phyloP scores from a whole-genome alignment of 2,329 filamentous ascomycete species.

The Plenodomus tracheiphilus region DNA sequence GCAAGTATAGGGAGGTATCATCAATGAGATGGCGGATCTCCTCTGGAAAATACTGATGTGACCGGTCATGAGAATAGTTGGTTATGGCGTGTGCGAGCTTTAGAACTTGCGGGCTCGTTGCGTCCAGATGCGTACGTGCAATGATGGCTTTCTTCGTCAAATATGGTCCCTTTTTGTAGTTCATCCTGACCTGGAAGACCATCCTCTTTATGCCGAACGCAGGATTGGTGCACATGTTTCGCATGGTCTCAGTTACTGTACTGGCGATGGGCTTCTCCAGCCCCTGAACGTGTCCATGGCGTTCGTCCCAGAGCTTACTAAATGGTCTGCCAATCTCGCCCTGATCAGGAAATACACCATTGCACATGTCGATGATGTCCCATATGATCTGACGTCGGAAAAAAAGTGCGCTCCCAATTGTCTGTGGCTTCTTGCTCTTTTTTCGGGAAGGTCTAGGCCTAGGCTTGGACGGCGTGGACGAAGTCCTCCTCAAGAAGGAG shows the following conservation, averaged over 20 bases:
- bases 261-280: slow-evolving; percentile 54
- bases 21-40: slow-evolving; percentile 32
- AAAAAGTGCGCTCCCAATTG: slow-evolving; percentile 16
- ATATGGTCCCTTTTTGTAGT: slow-evolving; percentile 12
- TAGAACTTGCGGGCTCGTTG: slow-evolving; percentile 51
- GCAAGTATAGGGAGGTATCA: slow-evolving; percentile 21
- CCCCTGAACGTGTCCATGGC: slow-evolving; percentile 33
- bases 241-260: slow-evolving; percentile 56
- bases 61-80: slow-evolving; percentile 37
- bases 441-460: slow-evolving; percentile 12
- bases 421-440: slow-evolving; percentile 1
- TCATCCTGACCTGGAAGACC: slow-evolving; percentile 29
- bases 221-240: slow-evolving; percentile 51
- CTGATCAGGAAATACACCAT: slow-evolving; percentile 60
- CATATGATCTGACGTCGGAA: slow-evolving; percentile 52
- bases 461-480: background rate
- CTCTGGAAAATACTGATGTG: slow-evolving; percentile 37
- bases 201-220: slow-evolving; percentile 56
- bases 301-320: slow-evolving; percentile 56
- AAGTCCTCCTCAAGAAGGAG: background rate
- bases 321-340: slow-evolving; percentile 61
- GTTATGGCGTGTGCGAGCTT: slow-evolving; percentile 57
- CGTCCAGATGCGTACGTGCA: slow-evolving; percentile 50
- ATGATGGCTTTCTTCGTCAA: slow-evolving; percentile 57
- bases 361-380: slow-evolving; percentile 57